Evolutionary conservation across 108 stramenopile species (phyloP).

Genomic region (Pseudonitzschia delicatissima): DNA sequence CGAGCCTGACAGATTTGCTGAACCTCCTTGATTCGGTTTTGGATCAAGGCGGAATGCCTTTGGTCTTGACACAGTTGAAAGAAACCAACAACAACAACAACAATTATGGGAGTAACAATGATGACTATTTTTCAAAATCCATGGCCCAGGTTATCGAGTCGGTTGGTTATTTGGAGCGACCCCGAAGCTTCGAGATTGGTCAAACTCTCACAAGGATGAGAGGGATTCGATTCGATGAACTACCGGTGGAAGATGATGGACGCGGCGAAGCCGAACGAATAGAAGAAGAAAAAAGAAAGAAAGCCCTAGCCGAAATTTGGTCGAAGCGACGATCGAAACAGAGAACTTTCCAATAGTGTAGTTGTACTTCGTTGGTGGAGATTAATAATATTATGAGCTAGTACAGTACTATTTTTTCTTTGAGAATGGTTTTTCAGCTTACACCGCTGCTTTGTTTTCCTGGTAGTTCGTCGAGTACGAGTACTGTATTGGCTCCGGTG

Average conservation of each 20-base stretch:
- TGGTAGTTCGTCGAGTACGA: too few species aligned
- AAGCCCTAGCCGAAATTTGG: conserved; percentile 73
- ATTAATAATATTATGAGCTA: too few species aligned
- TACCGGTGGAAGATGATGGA: conserved; percentile 47
- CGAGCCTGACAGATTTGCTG: conserved; percentile 55
- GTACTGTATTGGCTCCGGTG: too few species aligned
- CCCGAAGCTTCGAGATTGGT: conserved; percentile 74
- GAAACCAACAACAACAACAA: conserved; percentile 9
- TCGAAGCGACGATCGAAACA: conserved; percentile 26
- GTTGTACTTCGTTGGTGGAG: too few species aligned
- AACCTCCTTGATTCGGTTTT: conserved; percentile 48
- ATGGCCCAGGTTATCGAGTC: conserved; percentile 45
- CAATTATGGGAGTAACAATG: too few species aligned
- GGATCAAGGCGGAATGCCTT: conserved; percentile 46
- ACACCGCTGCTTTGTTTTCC: too few species aligned
- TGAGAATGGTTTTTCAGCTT: too few species aligned
- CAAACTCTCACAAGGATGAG: conserved; percentile 79
- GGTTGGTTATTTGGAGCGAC: conserved; percentile 61
- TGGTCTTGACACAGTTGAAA: conserved; percentile 21
- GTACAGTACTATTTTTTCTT: too few species aligned
- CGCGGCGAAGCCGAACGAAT: conserved; percentile 38
- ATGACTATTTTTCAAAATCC: conserved; percentile 15
- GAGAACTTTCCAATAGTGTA: neutral
- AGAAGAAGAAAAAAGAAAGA: conserved; percentile 51
- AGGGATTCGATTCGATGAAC: conserved; percentile 65